Evolutionary conservation across 805 yeast genomes (phyloP), one percentile per base, ranked within the genome.

Genomic region (Candida hungchunana): DNA sequence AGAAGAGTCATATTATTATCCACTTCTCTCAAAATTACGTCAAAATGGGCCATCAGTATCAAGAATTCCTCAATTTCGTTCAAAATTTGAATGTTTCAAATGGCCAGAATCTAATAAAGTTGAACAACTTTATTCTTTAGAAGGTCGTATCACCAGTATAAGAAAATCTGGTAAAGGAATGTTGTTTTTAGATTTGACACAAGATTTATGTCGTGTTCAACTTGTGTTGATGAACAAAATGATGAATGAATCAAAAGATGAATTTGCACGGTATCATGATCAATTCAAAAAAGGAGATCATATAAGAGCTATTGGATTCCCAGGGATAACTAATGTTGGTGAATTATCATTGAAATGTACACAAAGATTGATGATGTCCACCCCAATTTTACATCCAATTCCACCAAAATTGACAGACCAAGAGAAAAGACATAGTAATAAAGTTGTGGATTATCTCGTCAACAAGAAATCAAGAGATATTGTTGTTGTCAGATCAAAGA

Each of bases 311-410:
- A 50, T 59, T 4, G 98, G 98, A 0, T 54, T 48, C 17, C 88
- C 96, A 0, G 85, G 90, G 18, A 56, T 72, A 3, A 85, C 97
- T 0, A 77, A 79, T 36, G 75, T 77, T 4, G 93, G 90, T 0
- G 95, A 89, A 46, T 61, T 88, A 7, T 81, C 96, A 1, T 51
- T 90, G 34, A 76, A 82, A 43, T 67, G 79, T 10, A 58, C 61
- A 0, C 40, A 53, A n/a, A 69, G 77, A 2, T 55, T 84, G 2
- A 42, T 32, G 18, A 57, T 87, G 10, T 68, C 82, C 6, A 58
- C 89, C 0, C 90, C 96, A 0, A 71, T 89, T 14, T 65, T 87
- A 37, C 73, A 71, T 37, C 81, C 83, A 1, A 51, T 81, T 8
- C 96, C 96, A 0, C 80, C 82, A 7, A 67, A 68, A 26, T 62